Evolutionary conservation across 768 basidiomycete genomes (phyloP).

Genomic region (Amanita rimosa): DNA sequence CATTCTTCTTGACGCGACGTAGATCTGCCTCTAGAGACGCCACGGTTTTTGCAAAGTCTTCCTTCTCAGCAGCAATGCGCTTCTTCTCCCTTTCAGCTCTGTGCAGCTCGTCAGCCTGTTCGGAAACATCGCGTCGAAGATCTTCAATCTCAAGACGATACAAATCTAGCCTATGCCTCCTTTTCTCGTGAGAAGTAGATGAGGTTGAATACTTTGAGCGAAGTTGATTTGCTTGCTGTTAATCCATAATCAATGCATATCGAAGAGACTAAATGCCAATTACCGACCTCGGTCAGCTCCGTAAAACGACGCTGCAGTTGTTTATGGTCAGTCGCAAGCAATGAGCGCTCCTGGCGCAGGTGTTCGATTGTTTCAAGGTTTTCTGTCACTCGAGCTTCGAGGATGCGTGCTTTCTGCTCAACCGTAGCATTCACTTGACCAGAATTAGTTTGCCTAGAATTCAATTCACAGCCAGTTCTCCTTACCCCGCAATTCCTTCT

Average conservation of each 20-base stretch:
- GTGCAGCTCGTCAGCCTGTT: conserved; percentile 51
- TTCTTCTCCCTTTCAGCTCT: conserved; percentile 53
- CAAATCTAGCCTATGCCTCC: conserved; percentile 64
- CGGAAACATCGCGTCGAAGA: conserved; percentile 54
- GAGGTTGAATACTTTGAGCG: conserved; percentile 49
- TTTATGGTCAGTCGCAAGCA: conserved; percentile 61
- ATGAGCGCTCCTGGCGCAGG: conserved; percentile 64
- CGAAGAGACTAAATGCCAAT: neutral
- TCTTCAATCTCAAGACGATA: conserved; percentile 67
- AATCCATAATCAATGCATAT: neutral
- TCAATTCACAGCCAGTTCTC: neutral
- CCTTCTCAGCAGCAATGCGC: conserved; percentile 50
- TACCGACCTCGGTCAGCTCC: conserved; percentile 54
- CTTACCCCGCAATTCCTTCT: conserved; percentile 63
- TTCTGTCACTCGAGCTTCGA: conserved; percentile 57
- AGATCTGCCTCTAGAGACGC: conserved; percentile 63
- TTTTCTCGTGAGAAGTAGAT: conserved; percentile 57
- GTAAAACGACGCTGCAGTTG: conserved; percentile 57
- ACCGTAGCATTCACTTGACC: conserved; percentile 45
- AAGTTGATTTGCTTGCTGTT: conserved; percentile 48
- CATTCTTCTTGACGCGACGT: conserved; percentile 61
- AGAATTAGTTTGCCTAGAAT: neutral
- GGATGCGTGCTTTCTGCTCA: conserved; percentile 63
- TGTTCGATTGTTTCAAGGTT: conserved; percentile 64
- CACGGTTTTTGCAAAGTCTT: conserved; percentile 56